A percentile compares a stretch with the other conserved stretches of the same genome.
phyloP scores from a whole-genome alignment of 2,329 filamentous ascomycete species.

The Diplocarpon mali region DNA sequence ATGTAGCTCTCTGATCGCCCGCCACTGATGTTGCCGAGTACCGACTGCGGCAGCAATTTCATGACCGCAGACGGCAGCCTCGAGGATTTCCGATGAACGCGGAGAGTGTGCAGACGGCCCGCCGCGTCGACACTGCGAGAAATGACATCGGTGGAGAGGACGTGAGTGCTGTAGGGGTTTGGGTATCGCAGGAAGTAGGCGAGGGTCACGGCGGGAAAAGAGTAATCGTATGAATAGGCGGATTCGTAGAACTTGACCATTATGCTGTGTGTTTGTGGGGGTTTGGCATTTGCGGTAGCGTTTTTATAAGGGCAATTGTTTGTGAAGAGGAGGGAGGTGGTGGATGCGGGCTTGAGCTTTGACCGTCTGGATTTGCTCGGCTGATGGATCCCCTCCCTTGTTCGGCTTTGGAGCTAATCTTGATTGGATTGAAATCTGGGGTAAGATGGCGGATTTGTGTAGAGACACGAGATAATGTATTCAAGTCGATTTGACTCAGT shows the following conservation, averaged over 20 bases:
- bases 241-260: slow-evolving; percentile 35
- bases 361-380: no score
- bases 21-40: slow-evolving; percentile 42
- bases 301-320: slow-evolving; percentile 1
- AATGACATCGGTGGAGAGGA: slow-evolving; percentile 75
- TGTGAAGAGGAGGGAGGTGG: slow-evolving; percentile 6
- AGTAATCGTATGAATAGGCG: slow-evolving; percentile 66
- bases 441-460: slow-evolving; percentile 4
- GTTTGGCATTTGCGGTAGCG: background rate
- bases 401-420: slow-evolving; percentile 1
- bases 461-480: slow-evolving; percentile 7
- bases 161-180: slow-evolving; percentile 74
- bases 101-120: slow-evolving; percentile 65
- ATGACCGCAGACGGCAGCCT: slow-evolving; percentile 64
- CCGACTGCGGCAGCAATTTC: slow-evolving; percentile 61
- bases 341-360: slow-evolving; percentile 5
- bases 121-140: slow-evolving; percentile 63
- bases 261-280: slow-evolving; percentile 9
- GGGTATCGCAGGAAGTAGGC: slow-evolving; percentile 86
- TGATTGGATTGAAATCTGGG: slow-evolving; percentile 12
- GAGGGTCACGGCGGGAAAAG: slow-evolving; percentile 75
- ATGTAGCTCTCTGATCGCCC: slow-evolving; percentile 61
- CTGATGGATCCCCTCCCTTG: slow-evolving; percentile 11
- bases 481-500: background rate
- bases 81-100: slow-evolving; percentile 72